Percentiles rank a stretch among this genome's conserved stretches.
Conservation (phyloP, 441 rosid genomes). For the Geranium incanum region DNA sequence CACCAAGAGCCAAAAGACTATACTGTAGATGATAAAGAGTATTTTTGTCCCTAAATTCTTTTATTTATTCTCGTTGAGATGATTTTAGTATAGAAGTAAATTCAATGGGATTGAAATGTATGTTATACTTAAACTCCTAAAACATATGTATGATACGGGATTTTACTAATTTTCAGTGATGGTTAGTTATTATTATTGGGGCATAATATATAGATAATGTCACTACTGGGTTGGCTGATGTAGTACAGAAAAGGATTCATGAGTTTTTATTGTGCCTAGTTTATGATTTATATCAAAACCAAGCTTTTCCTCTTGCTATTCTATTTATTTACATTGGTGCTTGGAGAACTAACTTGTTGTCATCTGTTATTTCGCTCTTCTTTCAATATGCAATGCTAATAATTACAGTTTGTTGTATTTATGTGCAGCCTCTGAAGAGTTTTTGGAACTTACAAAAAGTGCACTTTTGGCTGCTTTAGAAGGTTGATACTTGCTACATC, state of each 20-base stretch:
- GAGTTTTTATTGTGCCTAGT: background rate
- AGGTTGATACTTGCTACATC: constrained; percentile 39
- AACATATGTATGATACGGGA: background rate
- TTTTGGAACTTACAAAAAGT: constrained; percentile 90
- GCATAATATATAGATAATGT: background rate
- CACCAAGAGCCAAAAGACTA: too few relatives aligned
- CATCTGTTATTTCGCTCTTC: background rate
- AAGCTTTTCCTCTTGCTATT: constrained; percentile 1
- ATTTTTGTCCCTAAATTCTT: background rate
- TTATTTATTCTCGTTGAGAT: background rate
- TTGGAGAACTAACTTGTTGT: background rate
- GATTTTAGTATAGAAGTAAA: background rate
- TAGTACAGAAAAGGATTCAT: background rate
- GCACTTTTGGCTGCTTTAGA: constrained; percentile 83
- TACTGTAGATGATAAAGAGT: background rate
- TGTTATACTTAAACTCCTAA: background rate
- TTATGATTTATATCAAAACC: background rate
- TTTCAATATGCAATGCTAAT: background rate
- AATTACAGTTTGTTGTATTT: constrained; percentile 9
- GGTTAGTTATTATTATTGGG: background rate
- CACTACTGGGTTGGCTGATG: background rate
- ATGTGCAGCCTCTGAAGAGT: constrained; percentile 86
- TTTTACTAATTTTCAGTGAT: background rate
- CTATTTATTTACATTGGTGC: background rate
- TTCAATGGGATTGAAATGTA: background rate